phyloP scores from a whole-genome alignment of 1,284 basidiomycete species.

The Pyrrhoderma lamaoense region DNA sequence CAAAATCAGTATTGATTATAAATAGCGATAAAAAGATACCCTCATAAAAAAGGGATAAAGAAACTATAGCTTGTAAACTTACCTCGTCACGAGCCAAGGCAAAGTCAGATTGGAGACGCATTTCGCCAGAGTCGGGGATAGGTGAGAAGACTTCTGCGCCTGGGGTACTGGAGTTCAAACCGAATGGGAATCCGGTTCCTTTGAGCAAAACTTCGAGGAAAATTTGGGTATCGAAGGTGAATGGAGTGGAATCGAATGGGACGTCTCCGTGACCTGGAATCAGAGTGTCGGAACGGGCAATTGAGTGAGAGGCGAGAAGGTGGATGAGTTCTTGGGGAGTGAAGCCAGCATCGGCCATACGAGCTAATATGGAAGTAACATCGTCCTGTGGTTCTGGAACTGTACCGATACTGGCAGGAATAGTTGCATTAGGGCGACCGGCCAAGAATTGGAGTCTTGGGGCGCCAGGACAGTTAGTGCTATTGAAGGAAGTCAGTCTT shows the following conservation, averaged over 20 bases:
- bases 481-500: neutral
- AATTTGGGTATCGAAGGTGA: conserved; percentile 21
- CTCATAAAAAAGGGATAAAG: neutral
- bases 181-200: conserved; percentile 17
- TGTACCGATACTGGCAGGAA: conserved; percentile 16
- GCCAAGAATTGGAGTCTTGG: conserved; percentile 24
- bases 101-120: conserved; percentile 21
- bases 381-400: conserved; percentile 26
- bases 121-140: conserved; percentile 15
- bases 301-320: conserved; percentile 21
- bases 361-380: conserved; percentile 25
- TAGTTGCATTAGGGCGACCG: conserved; percentile 21
- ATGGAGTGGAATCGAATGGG: conserved; percentile 21
- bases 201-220: conserved; percentile 20
- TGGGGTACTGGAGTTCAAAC: conserved; percentile 9
- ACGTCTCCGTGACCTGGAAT: conserved; percentile 15
- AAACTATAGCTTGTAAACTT: neutral
- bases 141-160: conserved; percentile 14
- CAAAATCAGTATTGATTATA: no score
- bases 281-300: conserved; percentile 20
- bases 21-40: neutral
- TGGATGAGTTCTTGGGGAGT: conserved; percentile 27
- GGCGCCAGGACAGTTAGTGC: conserved; percentile 27
- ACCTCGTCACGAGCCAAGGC: conserved; percentile 18
- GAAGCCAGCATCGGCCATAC: conserved; percentile 24